phyloP scores from a whole-genome alignment of 2,329 filamentous ascomycete genomes.

The Sporothrix globosa region DNA sequence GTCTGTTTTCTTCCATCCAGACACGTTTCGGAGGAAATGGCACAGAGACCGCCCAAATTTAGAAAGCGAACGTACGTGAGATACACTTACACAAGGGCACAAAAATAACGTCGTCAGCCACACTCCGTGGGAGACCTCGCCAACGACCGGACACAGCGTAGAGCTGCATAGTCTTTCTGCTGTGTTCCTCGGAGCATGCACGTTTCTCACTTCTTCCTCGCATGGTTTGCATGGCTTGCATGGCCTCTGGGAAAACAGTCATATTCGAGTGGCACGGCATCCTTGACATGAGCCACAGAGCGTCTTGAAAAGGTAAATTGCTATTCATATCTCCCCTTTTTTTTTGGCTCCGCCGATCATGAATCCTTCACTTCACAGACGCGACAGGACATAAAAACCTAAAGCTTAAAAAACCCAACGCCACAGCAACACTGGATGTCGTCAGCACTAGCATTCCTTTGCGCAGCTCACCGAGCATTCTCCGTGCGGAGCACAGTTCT shows the following conservation, averaged over 20 bases:
- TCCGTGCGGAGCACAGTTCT: neutral
- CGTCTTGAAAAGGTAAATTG: neutral
- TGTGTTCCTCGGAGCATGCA: constrained; percentile 14
- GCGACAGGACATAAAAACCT: too few relatives aligned
- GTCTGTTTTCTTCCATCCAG: neutral
- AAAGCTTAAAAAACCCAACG: neutral
- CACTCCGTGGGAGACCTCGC: neutral
- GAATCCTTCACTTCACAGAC: neutral
- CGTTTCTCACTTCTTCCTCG: neutral
- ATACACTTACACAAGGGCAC: neutral
- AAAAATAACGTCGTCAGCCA: constrained; percentile 17
- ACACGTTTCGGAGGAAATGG: neutral
- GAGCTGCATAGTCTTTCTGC: neutral
- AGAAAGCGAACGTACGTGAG: neutral
- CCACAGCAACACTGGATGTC: neutral
- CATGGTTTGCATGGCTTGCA: neutral
- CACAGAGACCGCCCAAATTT: neutral
- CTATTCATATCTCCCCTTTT: neutral
- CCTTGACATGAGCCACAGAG: neutral
- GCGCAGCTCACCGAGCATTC: neutral
- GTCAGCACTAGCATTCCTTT: constrained; percentile 17
- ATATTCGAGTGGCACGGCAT: neutral
- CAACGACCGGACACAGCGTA: neutral
- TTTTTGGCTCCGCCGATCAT: neutral
- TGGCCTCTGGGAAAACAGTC: neutral